These are phyloP conservation scores for Cryptococcus wingfieldii DNA, from an alignment of 1,284 basidiomycete species.

Conservation along the genomic window DNA sequence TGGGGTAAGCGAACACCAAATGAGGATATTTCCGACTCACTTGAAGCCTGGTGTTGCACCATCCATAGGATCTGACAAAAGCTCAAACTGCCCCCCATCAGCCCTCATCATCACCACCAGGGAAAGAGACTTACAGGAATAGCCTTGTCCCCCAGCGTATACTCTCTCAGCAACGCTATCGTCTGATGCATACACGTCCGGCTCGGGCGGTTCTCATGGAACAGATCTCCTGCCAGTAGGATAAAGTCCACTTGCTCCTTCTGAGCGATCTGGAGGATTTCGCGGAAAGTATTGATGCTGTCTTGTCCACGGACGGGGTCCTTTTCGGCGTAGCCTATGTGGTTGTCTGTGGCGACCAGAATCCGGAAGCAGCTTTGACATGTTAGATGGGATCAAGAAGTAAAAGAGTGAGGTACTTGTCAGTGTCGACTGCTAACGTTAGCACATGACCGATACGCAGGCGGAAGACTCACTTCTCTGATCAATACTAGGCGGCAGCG, in stretches of 20 bases:
- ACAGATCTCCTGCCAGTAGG: constrained; percentile 89
- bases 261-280: constrained; percentile 85
- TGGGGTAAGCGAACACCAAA: not conserved
- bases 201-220: constrained; percentile 96
- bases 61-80: constrained; percentile 86
- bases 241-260: constrained; percentile 91
- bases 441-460: not conserved
- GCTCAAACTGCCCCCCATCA: constrained; percentile 59
- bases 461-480: constrained; percentile 23
- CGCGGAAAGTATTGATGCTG: constrained; percentile 89
- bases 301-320: constrained; percentile 94
- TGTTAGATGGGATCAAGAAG: not conserved
- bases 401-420: not conserved
- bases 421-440: not conserved
- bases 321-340: constrained; percentile 90
- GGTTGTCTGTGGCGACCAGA: constrained; percentile 88
- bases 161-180: constrained; percentile 84
- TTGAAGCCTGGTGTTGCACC: constrained; percentile 77
- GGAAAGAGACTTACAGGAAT: constrained; percentile 49
- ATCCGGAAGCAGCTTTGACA: constrained; percentile 60
- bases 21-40: constrained; percentile 53
- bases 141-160: constrained; percentile 81
- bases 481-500: constrained; percentile 32
- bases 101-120: constrained; percentile 1
- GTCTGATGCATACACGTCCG: constrained; percentile 82